phyloP scores from a whole-genome alignment of 345 rosid species.

The Nephelium lappaceum region DNA sequence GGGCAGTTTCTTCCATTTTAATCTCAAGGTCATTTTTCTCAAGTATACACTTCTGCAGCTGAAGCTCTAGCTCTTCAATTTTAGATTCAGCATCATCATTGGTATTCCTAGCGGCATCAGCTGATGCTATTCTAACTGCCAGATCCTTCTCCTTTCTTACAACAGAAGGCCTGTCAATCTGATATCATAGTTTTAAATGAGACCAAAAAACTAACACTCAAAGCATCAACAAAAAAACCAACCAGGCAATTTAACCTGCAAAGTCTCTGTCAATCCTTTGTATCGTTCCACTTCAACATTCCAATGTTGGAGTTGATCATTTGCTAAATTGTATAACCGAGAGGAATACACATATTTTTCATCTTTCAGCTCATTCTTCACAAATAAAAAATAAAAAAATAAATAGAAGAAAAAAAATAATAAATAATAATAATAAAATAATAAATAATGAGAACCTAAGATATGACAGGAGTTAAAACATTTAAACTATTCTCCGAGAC shows the following conservation, averaged over 20 bases:
- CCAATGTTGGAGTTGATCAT: constrained; percentile 84
- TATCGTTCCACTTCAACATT: constrained; percentile 72
- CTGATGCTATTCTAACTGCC: constrained; percentile 59
- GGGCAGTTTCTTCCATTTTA: constrained; percentile 79
- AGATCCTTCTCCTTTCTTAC: constrained; percentile 83
- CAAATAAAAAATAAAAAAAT: too few species aligned
- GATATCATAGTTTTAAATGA: constrained; percentile 41
- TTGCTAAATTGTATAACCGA: constrained; percentile 61
- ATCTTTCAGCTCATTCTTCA: constrained; percentile 79
- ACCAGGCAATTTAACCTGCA: constrained; percentile 63
- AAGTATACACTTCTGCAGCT: constrained; percentile 66
- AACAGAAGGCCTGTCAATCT: constrained; percentile 76
- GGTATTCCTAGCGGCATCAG: constrained; percentile 63
- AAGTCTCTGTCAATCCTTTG: constrained; percentile 57
- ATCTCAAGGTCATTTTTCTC: constrained; percentile 92
- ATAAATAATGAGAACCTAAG: constrained; percentile 17
- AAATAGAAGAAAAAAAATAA: constrained; percentile 7
- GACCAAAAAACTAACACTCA: constrained; percentile 20
- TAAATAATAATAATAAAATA: too few species aligned
- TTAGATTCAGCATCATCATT: constrained; percentile 52
- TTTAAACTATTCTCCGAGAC: constrained; percentile 18
- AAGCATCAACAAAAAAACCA: constrained; percentile 25
- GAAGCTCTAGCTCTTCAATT: constrained; percentile 68
- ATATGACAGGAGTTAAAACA: not conserved
- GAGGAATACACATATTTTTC: constrained; percentile 73